Percentiles rank a stretch among this genome's conserved stretches.
Evolutionary conservation across 345 rosid species (phyloP).

Genomic region (Populus pruinosa): DNA sequence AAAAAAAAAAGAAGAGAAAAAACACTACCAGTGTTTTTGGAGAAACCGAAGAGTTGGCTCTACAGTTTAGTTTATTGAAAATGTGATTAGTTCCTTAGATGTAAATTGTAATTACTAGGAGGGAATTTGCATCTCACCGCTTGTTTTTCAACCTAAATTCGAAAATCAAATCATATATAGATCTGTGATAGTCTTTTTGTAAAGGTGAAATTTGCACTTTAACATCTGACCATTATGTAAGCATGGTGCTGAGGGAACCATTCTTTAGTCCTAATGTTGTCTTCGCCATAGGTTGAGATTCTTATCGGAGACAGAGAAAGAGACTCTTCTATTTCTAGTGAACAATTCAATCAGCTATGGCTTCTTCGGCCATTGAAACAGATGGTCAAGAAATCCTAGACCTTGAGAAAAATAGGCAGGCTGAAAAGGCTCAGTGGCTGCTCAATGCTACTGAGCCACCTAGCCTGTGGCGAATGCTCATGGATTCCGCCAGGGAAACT

Average conservation of each 20-base stretch:
- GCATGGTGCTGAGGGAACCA: not conserved
- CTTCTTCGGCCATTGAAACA: conserved; percentile 28
- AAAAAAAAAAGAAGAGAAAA: too few species aligned
- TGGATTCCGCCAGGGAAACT: conserved; percentile 32
- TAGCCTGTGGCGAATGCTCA: conserved; percentile 47
- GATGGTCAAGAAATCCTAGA: conserved; percentile 34
- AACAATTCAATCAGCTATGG: conserved; percentile 80
- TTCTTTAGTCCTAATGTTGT: not conserved
- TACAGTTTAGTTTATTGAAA: not conserved
- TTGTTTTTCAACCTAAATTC: not conserved
- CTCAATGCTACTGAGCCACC: conserved; percentile 72
- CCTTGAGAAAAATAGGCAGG: conserved; percentile 31
- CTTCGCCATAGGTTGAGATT: not conserved
- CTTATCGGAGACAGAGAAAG: conserved; percentile 14
- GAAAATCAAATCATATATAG: not conserved
- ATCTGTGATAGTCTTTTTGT: not conserved
- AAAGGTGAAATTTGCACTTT: not conserved
- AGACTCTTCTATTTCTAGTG: conserved; percentile 65
- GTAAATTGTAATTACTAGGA: too few species aligned
- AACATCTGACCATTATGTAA: conserved; percentile 17
- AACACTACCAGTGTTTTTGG: not conserved
- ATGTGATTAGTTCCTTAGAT: too few species aligned
- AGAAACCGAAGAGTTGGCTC: not conserved
- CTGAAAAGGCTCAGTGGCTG: conserved; percentile 57
- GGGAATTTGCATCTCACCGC: not conserved